phyloP scores from a whole-genome alignment of 2,329 filamentous ascomycete species.

The Leptographium galeiforme region DNA sequence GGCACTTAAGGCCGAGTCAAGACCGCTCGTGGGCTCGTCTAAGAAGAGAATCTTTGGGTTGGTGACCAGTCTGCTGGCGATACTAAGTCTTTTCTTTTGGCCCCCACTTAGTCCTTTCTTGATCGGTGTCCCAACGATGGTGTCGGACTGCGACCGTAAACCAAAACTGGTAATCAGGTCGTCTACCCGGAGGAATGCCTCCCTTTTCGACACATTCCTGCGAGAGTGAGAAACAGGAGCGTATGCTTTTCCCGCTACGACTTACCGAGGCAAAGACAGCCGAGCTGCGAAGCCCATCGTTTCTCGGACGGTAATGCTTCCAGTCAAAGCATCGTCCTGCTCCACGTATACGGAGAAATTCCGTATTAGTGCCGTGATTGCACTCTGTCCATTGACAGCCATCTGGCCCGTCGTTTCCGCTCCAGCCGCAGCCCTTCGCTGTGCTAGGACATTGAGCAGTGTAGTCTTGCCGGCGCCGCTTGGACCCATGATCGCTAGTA shows the following conservation, averaged over 20 bases:
- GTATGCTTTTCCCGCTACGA: conserved; percentile 8
- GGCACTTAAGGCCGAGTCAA: conserved; percentile 64
- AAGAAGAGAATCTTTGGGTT: conserved; percentile 69
- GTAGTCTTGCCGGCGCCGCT: conserved; percentile 68
- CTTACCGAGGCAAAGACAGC: conserved; percentile 45
- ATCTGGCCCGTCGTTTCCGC: conserved; percentile 32
- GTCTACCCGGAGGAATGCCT: conserved; percentile 50
- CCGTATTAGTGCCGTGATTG: conserved; percentile 43
- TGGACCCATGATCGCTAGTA: conserved; percentile 73
- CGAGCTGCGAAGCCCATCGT: conserved; percentile 67
- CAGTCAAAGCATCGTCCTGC: conserved; percentile 76
- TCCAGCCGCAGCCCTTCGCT: conserved; percentile 35
- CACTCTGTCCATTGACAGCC: conserved; percentile 47
- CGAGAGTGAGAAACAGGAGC: conserved; percentile 2
- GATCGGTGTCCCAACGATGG: conserved; percentile 68
- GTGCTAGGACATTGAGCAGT: conserved; percentile 63
- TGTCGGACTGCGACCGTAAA: conserved; percentile 51
- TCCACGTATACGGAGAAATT: conserved; percentile 67
- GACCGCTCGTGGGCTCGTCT: conserved; percentile 71
- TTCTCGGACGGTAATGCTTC: conserved; percentile 66
- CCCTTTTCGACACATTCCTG: conserved; percentile 27
- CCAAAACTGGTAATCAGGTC: conserved; percentile 60
- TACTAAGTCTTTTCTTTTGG: conserved; percentile 68
- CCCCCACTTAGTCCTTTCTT: conserved; percentile 74
- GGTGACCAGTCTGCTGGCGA: conserved; percentile 71